A percentile compares a stretch with the other conserved stretches of the same genome.
Evolutionary conservation across 2,329 filamentous ascomycete species (phyloP).

Genomic region (Sclerotinia trifoliorum): DNA sequence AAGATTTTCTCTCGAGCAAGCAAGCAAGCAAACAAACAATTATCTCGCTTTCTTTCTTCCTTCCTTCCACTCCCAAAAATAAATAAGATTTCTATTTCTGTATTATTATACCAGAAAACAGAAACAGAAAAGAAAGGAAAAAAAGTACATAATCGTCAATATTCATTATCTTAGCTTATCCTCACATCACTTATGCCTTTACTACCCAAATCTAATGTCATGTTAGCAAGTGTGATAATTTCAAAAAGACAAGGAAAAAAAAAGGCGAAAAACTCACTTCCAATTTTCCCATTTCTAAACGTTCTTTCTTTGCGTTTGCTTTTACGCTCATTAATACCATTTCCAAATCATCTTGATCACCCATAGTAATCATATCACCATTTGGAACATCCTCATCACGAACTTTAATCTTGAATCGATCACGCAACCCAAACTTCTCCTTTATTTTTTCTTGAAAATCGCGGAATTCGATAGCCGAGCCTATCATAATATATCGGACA

Average conservation of each 20-base stretch:
- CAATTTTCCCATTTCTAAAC: constrained; percentile 84
- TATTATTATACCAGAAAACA: neutral
- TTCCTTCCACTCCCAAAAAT: too few species aligned
- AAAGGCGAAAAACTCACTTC: constrained; percentile 63
- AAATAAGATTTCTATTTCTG: neutral
- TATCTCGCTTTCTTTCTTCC: neutral
- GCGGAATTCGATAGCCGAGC: constrained; percentile 66
- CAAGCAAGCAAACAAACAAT: neutral
- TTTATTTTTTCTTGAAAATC: constrained; percentile 78
- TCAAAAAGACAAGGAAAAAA: neutral
- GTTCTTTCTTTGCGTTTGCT: constrained; percentile 67
- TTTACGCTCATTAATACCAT: constrained; percentile 75
- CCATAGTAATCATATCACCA: constrained; percentile 95
- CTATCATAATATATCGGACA: constrained; percentile 88
- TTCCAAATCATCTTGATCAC: constrained; percentile 92
- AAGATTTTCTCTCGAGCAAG: neutral
- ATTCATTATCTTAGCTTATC: constrained; percentile 14
- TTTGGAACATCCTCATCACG: constrained; percentile 73
- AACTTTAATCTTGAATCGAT: constrained; percentile 85
- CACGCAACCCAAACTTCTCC: constrained; percentile 78
- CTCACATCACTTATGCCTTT: constrained; percentile 9
- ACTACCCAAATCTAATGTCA: constrained; percentile 34
- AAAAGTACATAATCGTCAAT: constrained; percentile 15
- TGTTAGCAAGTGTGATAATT: constrained; percentile 26
- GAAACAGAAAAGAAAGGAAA: neutral